Conservation (phyloP, 495 filamentous ascomycete species). For the Amniculicola lignicola region DNA sequence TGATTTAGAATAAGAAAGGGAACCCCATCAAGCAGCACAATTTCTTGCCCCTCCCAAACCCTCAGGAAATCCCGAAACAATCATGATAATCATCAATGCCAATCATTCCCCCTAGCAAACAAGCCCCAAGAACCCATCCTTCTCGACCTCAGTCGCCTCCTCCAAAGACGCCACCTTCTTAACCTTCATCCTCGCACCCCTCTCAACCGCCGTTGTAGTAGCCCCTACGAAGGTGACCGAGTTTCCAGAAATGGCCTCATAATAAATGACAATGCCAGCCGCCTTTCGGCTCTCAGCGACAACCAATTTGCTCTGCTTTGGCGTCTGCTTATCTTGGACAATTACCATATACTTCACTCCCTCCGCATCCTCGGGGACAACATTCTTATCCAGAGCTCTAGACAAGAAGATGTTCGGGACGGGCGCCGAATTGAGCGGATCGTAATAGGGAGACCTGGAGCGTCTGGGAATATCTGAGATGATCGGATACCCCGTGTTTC, state of each 20-base stretch:
- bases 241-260: conserved; percentile 23
- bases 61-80: too few relatives aligned
- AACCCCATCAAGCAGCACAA: too few relatives aligned
- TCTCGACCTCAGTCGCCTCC: too few relatives aligned
- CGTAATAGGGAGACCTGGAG: not conserved
- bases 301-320: conserved; percentile 4
- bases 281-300: conserved; percentile 21
- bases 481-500: not conserved
- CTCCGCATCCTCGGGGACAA: conserved; percentile 14
- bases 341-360: conserved; percentile 17
- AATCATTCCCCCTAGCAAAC: too few relatives aligned
- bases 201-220: too few relatives aligned
- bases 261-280: conserved; percentile 20
- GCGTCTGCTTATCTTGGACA: conserved; percentile 9
- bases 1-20: too few relatives aligned
- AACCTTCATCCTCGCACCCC: too few relatives aligned
- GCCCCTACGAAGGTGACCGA: conserved; percentile 20
- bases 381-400: conserved; percentile 9
- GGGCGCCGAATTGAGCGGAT: not conserved
- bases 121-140: too few relatives aligned
- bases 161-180: too few relatives aligned
- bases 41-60: too few relatives aligned
- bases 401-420: conserved; percentile 12
- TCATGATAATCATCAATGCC: too few relatives aligned
- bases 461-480: not conserved